phyloP scores from a whole-genome alignment of 805 yeast genomes.

The Saturnispora besseyi region DNA sequence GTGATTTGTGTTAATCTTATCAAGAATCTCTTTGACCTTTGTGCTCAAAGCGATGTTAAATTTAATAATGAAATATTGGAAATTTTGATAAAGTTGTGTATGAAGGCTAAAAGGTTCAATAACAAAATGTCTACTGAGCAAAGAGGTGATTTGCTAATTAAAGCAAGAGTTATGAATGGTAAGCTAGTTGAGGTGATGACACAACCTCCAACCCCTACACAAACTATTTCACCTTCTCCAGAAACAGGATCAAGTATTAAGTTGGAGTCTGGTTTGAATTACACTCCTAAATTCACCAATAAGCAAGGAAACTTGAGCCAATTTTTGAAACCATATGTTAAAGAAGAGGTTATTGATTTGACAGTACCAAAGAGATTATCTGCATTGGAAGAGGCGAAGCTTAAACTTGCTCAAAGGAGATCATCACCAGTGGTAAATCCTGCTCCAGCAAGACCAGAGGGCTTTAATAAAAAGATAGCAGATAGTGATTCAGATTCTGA shows the following conservation, averaged over 20 bases:
- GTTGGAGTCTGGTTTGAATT: slow-evolving; percentile 11
- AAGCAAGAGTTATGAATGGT: slow-evolving; percentile 49
- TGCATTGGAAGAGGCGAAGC: slow-evolving; percentile 12
- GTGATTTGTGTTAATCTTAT: slow-evolving; percentile 66
- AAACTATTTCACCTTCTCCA: slow-evolving; percentile 1
- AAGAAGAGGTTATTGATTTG: slow-evolving; percentile 12
- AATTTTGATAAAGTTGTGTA: slow-evolving; percentile 50
- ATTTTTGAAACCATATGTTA: slow-evolving; percentile 8
- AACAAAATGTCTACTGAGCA: slow-evolving; percentile 65
- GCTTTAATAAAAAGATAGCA: slow-evolving; percentile 31
- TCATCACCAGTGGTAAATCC: slow-evolving; percentile 23
- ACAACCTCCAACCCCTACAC: slow-evolving; percentile 23
- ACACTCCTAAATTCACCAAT: slow-evolving; percentile 9
- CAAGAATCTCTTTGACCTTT: slow-evolving; percentile 55
- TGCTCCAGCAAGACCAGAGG: slow-evolving; percentile 46
- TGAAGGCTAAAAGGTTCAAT: slow-evolving; percentile 56
- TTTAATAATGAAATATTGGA: slow-evolving; percentile 48
- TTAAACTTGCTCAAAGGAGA: slow-evolving; percentile 4
- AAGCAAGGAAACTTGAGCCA: slow-evolving; percentile 21
- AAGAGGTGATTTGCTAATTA: slow-evolving; percentile 49
- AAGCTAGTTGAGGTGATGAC: slow-evolving; percentile 45
- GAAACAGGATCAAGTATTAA: slow-evolving; percentile 5
- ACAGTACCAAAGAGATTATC: slow-evolving; percentile 10
- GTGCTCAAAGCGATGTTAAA: slow-evolving; percentile 42
- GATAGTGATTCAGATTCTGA: slow-evolving; percentile 31